Evolutionary conservation across 1,139 yeast genomes (phyloP), one percentile per base, ranked within the genome.

Genomic region (Hansenula sp.): DNA sequence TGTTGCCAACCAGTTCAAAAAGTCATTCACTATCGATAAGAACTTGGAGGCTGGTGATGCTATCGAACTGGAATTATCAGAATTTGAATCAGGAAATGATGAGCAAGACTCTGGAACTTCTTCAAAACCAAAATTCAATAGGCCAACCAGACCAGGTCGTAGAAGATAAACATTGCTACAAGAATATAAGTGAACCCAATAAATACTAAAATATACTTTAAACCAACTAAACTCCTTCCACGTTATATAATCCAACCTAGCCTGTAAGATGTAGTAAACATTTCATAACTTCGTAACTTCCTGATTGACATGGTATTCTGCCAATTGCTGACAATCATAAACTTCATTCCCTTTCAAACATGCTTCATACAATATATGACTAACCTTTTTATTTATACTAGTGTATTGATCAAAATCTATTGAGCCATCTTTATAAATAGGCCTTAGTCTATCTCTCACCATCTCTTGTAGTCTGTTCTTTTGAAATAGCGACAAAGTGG

Each of bases 41-140:
- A 75, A 76, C 42, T 57, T 82, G 21, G 91, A 84, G 59, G 79
- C 81, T 37, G 91, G 91, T 9, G 91, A 84, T 59, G 65, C 83
- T 21, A 75, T 72, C 37, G 93, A 84, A 54, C 60, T 84, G 41
- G 89, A 84, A 45, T 52, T 63, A 4, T 60, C 68, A 52, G 56
- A 46, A 15, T 51, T 57, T 28, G 50, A 42, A 21, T 31, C 24
- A 8, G 33, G 16, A 8, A 38, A 36, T 15, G 43, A 9, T 2
- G 41, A 36, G 3, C 40, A 38, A 15, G 45, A 43, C 13, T 11
- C 24, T 3, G 19, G 24, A 5, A 12, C 41, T 4, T 21, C 45
- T 18, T 9, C 42, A 3, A 44, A 27, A 6, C 38, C 52, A 33
- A 51, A 49, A 29, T 57, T 57, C 39, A 52, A 44, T 24, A 56